Percentiles rank a stretch among this genome's conserved stretches.
Conservation (phyloP, 73 alveolate species). For the Tetrahymena malaccensis region DNA sequence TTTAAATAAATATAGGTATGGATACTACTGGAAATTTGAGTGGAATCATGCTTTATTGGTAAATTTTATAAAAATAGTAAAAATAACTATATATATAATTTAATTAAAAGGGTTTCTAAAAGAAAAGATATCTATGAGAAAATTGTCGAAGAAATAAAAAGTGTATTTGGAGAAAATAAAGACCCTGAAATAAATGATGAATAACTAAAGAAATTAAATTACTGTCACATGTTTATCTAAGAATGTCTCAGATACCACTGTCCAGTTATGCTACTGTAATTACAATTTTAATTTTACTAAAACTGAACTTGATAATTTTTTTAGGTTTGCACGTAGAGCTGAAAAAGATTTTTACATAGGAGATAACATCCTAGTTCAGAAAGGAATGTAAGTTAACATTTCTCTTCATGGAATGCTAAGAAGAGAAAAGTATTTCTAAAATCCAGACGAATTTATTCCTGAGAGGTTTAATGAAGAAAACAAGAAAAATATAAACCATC, state of each 20-base stretch:
- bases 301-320: neutral
- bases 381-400: slow-evolving; percentile 25
- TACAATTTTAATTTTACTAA: neutral
- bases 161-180: neutral
- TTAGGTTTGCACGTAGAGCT: neutral
- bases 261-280: neutral
- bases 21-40: neutral
- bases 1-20: neutral
- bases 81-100: neutral
- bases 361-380: neutral
- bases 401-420: neutral
- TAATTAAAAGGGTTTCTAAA: neutral
- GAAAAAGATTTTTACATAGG: slow-evolving; percentile 1
- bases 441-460: slow-evolving; percentile 1
- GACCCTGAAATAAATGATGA: neutral
- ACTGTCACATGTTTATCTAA: neutral
- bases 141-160: neutral
- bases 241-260: neutral
- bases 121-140: neutral
- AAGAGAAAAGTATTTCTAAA: slow-evolving; percentile 2
- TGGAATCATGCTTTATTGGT: neutral
- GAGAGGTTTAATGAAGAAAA: slow-evolving; percentile 13
- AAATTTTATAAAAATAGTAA: neutral
- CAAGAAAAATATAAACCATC: slow-evolving; percentile 16
- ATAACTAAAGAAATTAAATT: neutral